Percentiles rank a stretch among this genome's conserved stretches.
phyloP scores from a whole-genome alignment of 176 grass and related monocot genomes.

The Carex myosuroides region DNA sequence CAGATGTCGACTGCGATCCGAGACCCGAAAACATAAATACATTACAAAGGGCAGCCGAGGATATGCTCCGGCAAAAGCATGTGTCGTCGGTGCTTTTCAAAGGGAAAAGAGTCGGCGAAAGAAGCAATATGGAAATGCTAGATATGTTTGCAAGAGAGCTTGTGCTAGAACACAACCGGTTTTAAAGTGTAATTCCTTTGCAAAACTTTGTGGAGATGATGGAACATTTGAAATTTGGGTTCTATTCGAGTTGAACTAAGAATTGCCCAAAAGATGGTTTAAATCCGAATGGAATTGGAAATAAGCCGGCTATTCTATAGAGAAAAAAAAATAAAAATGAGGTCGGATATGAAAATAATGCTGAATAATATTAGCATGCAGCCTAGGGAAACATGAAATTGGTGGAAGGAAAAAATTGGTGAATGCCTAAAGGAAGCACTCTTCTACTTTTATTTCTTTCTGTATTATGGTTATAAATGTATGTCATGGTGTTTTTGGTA shows the following conservation, averaged over 20 bases:
- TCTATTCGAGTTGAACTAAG: not conserved
- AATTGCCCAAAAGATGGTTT: not conserved
- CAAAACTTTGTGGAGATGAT: not conserved
- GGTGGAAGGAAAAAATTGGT: not conserved
- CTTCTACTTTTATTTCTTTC: not conserved
- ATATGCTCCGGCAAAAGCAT: constrained; percentile 81
- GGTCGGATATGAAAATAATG: not conserved
- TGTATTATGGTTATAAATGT: not conserved
- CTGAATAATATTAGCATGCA: not conserved
- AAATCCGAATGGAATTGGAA: not conserved
- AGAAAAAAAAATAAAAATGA: not conserved
- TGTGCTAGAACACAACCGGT: constrained; percentile 58
- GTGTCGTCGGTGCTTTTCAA: constrained; percentile 86
- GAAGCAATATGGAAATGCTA: constrained; percentile 86
- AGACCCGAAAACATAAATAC: constrained; percentile 62
- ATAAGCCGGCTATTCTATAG: not conserved
- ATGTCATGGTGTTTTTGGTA: not conserved
- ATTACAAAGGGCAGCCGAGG: constrained; percentile 55
- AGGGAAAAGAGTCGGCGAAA: constrained; percentile 66
- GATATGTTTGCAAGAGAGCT: constrained; percentile 76
- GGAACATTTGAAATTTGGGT: not conserved
- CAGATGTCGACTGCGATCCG: constrained; percentile 55
- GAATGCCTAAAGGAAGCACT: not conserved
- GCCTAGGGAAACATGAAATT: not conserved
- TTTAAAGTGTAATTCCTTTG: not conserved